Base-by-base conservation (phyloP, 441 rosid species). In the Gossypium schwendimanii region DNA sequence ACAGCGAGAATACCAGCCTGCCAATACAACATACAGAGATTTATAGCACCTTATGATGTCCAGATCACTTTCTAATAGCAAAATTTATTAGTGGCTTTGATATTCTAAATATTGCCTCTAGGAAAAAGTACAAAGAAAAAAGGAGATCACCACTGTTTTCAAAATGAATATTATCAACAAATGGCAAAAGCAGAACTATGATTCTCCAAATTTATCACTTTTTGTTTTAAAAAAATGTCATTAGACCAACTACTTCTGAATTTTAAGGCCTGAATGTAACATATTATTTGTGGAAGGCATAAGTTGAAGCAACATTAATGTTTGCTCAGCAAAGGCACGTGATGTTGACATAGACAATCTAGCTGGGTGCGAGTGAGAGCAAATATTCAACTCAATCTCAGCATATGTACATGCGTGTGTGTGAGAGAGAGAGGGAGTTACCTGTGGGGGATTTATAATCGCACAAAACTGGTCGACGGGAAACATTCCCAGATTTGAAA, bases 401-500 rank as follows among this genome's bases (percentile, higher is more conserved):
- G 23, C 23, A 9, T 26, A 21, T 45, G 17, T 36, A 62, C 65
- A 15, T 11, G 14, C 3, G 20, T 6, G 63, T 14, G 20, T 6
- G 11, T 47, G 61, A 66, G 74, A 60, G 73, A 74, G 75, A 62
- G 77, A 64, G 70, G 49, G 75, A 39, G 45, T 39, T 79, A 94
- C 99, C 98, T 91, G 94, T 5, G 97, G 97, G 3, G 98, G 98
- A 82, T 95, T 95, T 81, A 93, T 93, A 57, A 95, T 95, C 73
- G 98, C 99, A 67, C 90, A 82, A 78, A 95, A 93, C 18, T 85
- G 82, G 81, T 93, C 97, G 66, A 95, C 93, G 8, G 98, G 99
- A 87, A 86, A 95, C 98, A 95, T 93, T 82, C 99, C 99, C 18
- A 95, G 88, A 83, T 95, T 95, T 69, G 99, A 95, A 86, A 95